A percentile compares a stretch with the other conserved stretches of the same genome.
Conservation (phyloP, 495 filamentous ascomycete genomes). For the Penicillium alfredii region DNA sequence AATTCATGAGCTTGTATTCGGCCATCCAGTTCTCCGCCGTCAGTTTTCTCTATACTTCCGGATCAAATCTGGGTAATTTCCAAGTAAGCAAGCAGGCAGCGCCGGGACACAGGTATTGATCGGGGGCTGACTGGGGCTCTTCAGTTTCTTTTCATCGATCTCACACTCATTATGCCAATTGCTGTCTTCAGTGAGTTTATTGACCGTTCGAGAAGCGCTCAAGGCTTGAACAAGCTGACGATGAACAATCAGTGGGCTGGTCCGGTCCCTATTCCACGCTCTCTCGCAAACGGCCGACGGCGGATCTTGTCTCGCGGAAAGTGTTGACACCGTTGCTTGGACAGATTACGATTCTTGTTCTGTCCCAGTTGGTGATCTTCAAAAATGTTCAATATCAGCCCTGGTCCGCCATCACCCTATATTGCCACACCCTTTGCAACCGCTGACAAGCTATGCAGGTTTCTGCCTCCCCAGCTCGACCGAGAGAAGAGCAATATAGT, state of each 20-base stretch:
- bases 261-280: constrained; percentile 74
- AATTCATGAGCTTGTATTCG: constrained; percentile 98
- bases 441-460: constrained; percentile 45
- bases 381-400: constrained; percentile 64
- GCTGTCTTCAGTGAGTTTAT: constrained; percentile 78
- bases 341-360: constrained; percentile 75
- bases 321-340: constrained; percentile 85
- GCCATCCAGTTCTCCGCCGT: constrained; percentile 99
- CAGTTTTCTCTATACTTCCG: constrained; percentile 93
- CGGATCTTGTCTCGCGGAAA: constrained; percentile 88
- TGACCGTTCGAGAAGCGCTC: background rate
- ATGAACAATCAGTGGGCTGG: constrained; percentile 71
- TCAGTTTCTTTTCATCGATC: constrained; percentile 89
- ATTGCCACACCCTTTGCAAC: constrained; percentile 1
- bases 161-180: constrained; percentile 88
- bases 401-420: constrained; percentile 50
- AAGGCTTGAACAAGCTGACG: constrained; percentile 2
- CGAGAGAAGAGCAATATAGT: constrained; percentile 71
- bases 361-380: constrained; percentile 71
- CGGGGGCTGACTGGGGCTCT: constrained; percentile 12
- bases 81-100: constrained; percentile 48
- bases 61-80: constrained; percentile 94
- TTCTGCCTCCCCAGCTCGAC: constrained; percentile 68
- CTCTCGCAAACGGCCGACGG: constrained; percentile 79
- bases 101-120: background rate